Base-by-base conservation (phyloP, 106 monocot species). In the Acanthochlamys bracteata region DNA sequence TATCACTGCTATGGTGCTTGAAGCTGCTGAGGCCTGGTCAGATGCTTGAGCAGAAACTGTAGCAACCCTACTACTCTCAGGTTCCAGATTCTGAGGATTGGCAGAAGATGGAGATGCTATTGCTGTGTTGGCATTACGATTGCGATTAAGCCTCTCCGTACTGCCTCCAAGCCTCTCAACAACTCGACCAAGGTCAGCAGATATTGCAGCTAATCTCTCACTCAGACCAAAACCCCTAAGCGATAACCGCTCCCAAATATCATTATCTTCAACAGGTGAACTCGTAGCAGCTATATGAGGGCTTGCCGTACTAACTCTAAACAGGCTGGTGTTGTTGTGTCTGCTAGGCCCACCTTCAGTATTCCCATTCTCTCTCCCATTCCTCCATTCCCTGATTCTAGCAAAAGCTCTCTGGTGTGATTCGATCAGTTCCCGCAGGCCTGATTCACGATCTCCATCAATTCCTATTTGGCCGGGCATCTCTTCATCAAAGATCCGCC, bases 11-110 rank as follows among this genome's bases (percentile, higher is more conserved):
- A 55, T 55, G 55, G 55, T 55, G 20, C 55, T 55, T 55, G 55
- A 55, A 55, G 55, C 55, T 20, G 55, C 55, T 0, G 89, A 89
- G 14, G 77, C 79, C 67, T 86, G 89, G 71, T 89, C 89, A 1
- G 81, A 75, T 27, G 67, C 74, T 27, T 76, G 47, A 20, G 73
- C 41, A 15, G 47, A 53, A 16, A 64, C 82, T 24, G 55, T 70
- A 73, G 71, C 70, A 23, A 16, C 41, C 64, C 67, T 72, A 63
- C 20, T 46, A 7, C 41, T 24, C 3, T 56, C 53, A 16, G 45
- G 66, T n/a, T 82, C 84, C 1, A 71, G 53, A 62, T 61, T 76
- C 7, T 61, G 41, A 19, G 65, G 77, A 49, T 75, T 76, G 14
- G 51, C 56, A 45, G 89, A 63, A 9, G 78, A 78, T 59, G 75